phyloP scores from a whole-genome alignment of 257 asterid genomes.

The Plectranthus barbatus region DNA sequence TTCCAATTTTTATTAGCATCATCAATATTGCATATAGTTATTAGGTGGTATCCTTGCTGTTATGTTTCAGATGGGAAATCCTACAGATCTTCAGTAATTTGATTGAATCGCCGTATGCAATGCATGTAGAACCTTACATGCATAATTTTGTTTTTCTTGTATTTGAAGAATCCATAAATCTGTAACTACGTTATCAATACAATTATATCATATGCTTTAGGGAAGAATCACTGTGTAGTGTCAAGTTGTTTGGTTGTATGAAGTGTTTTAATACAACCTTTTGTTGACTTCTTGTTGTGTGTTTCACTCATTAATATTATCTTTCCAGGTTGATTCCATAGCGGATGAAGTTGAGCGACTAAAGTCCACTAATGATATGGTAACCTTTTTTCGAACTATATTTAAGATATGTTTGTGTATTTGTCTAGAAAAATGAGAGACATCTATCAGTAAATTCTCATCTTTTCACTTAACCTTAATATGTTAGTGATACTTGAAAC shows the following conservation, averaged over 20 bases:
- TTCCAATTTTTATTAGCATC: not conserved
- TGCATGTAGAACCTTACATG: not conserved
- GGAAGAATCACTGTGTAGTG: not conserved
- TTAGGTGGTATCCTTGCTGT: not conserved
- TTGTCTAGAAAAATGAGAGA: not conserved
- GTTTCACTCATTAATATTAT: not conserved
- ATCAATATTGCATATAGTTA: not conserved
- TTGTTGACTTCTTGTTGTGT: not conserved
- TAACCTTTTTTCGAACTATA: constrained; percentile 18
- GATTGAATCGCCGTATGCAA: not conserved
- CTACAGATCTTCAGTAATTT: not conserved
- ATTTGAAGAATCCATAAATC: not conserved
- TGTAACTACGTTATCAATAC: not conserved
- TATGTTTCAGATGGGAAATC: not conserved
- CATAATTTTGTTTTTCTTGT: not conserved
- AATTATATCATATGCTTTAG: not conserved
- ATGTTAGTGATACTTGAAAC: not conserved
- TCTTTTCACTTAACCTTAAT: not conserved
- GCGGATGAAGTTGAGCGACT: constrained; percentile 88
- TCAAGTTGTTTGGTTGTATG: not conserved
- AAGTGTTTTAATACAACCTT: not conserved
- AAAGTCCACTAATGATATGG: constrained; percentile 71
- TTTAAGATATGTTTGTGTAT: not conserved
- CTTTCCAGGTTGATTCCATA: constrained; percentile 72
- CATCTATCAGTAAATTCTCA: not conserved